These are phyloP conservation scores for Rubia tinctorum DNA, from an alignment of 305 asterid species.

Conservation along the genomic window DNA sequence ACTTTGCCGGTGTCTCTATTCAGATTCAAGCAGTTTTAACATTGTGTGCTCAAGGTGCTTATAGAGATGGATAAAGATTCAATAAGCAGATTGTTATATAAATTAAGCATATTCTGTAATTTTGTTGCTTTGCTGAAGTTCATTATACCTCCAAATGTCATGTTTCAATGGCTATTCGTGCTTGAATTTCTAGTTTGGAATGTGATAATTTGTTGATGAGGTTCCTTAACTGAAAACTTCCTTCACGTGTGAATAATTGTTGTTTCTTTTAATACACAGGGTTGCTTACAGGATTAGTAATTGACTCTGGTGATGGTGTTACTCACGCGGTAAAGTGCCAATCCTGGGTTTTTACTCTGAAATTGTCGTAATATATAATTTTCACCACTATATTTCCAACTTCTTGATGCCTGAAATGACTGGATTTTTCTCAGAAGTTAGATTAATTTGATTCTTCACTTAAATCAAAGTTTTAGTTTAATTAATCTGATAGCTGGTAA, in stretches of 20 bases:
- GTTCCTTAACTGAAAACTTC: not conserved
- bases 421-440: not conserved
- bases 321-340: conserved; percentile 78
- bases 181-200: not conserved
- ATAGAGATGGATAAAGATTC: conserved; percentile 25
- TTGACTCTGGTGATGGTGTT: conserved; percentile 98
- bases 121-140: not conserved
- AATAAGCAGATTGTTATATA: conserved; percentile 17
- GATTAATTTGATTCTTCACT: not conserved
- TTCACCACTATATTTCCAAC: not conserved
- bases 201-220: not conserved
- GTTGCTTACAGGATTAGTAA: conserved; percentile 91
- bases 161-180: not conserved
- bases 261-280: conserved; percentile 48
- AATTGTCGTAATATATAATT: not conserved
- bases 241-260: conserved; percentile 16
- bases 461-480: not conserved
- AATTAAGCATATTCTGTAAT: not conserved
- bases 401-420: not conserved
- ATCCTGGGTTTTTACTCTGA: not conserved
- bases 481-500: not conserved
- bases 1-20: conserved; percentile 82
- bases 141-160: not conserved
- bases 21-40: conserved; percentile 97
- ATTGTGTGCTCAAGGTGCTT: conserved; percentile 94